Base-by-base conservation (phyloP, 495 filamentous ascomycete genomes). In the Neurospora hispaniola region DNA sequence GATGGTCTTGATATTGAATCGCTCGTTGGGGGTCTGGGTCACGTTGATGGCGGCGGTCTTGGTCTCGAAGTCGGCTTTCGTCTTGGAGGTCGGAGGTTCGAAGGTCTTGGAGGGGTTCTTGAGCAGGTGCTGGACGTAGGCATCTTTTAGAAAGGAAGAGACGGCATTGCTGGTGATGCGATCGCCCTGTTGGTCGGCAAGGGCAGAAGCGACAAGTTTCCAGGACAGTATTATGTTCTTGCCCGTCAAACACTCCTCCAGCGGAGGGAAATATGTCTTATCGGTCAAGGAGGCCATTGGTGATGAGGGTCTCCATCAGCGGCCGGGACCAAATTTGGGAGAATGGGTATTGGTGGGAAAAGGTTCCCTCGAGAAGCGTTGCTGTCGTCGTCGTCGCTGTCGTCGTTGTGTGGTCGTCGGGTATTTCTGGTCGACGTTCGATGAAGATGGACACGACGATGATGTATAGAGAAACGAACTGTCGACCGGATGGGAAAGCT, bases 31-130 rank as follows among this genome's bases (percentile, higher is more conserved):
- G 10, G 88, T 87, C 6, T 92, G 91, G 35, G 92, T 87, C 62
- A 94, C 90, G 79, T 97, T 91, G 70, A 98, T 96, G n/a, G 94
- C 90, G 20, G 95, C 91, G 2, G 94, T 98, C 81, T 90, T 94
- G 48, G 90, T 93, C 71, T 95, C 92, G 79, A 97, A 97, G 35
- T 89, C 89, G 62, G 85, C 79, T 79, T 91, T 95, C 6, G 88
- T 85, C 76, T 89, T 73, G 84, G 75, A 66, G 85, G 88, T 74
- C 80, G 90, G 80, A 3, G 85, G 75, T 69, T 86, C 81, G 80
- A 92, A 95, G 68, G 89, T 87, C 70, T 82, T 87, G 79, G 89
- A 82, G 69, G 90, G 89, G 62, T 87, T 83, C 73, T 88, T 85
- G 76, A 97, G 85, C 72, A 93, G 81, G 76, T 87, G 82, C 75